Evolutionary conservation across 108 stramenopile genomes (phyloP), one percentile per base, ranked within the genome.

Genomic region (Discostella pseudostelligera): DNA sequence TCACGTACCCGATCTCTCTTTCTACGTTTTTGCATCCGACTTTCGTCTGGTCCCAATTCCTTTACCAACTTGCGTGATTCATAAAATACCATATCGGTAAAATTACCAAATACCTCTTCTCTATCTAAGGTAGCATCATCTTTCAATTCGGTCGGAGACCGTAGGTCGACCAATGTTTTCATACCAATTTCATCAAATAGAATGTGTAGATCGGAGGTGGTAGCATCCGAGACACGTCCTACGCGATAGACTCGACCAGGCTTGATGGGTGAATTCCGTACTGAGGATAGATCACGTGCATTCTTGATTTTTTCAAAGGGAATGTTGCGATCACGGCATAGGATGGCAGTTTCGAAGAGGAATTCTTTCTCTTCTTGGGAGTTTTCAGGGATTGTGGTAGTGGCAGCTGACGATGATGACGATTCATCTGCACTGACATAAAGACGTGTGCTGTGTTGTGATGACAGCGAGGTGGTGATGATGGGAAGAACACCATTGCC

Each of bases 181-280:
- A 96, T 76, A 2, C 80, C 76, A 19, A 87, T 56, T 17, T 79
- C 50, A 26, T 88, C 79, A 40, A 87, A 81, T 8, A 95, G 66
- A 1, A 86, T 35, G 14, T 77, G 62, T 48, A 84, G 48, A 75
- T 96, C 96, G 35, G 86, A 29, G 64, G 79, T 70, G 36, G 89
- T 80, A 13, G 96, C 94, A 71, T 95, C 91, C 40, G 86, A 85
- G 45, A 95, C 48, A 19, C 93, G 80, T 11, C 96, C 96, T 48
- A 83, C 94, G 28, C 96, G 87, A 63, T 78, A 88, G 20, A 95
- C 53, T 9, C 88, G 71, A 17, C 81, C 80, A 3, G 87, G 78
- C 51, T 80, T 46, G 21, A 96, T 80, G 45, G 91, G 89, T 5
- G 89, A 89, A 56, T 84, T 67, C 0, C 40, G 24, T 1, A 84